A percentile compares a stretch with the other conserved stretches of the same genome.
Evolutionary conservation across 306 rosid genomes (phyloP).

Genomic region (Prunus davidiana): DNA sequence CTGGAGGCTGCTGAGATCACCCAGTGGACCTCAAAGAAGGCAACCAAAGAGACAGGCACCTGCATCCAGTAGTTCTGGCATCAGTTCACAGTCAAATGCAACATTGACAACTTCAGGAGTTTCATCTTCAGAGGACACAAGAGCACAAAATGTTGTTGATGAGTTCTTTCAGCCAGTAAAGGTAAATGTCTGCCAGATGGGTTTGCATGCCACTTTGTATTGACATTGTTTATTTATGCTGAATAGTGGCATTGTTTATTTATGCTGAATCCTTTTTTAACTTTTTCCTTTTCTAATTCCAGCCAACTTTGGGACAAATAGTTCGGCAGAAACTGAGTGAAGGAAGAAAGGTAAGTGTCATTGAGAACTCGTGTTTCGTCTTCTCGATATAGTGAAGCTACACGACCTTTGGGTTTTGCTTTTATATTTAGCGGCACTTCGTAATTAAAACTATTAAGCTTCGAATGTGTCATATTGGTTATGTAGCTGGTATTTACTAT

Average conservation of each 20-base stretch:
- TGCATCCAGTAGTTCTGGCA: slow-evolving; percentile 58
- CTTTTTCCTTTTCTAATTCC: slow-evolving; percentile 16
- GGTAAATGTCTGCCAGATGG: slow-evolving; percentile 34
- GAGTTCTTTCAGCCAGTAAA: slow-evolving; percentile 72
- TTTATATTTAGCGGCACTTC: not conserved
- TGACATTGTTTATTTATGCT: slow-evolving; percentile 28
- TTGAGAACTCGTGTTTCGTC: not conserved
- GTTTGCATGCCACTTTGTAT: not conserved
- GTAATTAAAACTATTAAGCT: not conserved
- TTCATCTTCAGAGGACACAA: slow-evolving; percentile 50
- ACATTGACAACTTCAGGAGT: slow-evolving; percentile 36
- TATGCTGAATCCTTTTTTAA: not conserved
- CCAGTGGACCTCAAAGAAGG: slow-evolving; percentile 59
- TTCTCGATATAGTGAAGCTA: not conserved
- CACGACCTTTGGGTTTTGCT: not conserved
- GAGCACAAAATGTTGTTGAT: slow-evolving; percentile 70
- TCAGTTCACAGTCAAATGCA: slow-evolving; percentile 40
- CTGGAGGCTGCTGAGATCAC: slow-evolving; percentile 84
- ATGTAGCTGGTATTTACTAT: not conserved
- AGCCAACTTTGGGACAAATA: slow-evolving; percentile 91
- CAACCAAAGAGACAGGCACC: slow-evolving; percentile 72
- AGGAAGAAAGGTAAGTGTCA: slow-evolving; percentile 82
- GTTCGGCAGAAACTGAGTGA: slow-evolving; percentile 89
- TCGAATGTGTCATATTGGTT: not conserved
- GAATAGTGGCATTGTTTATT: slow-evolving; percentile 10